These are phyloP conservation scores for Citrus maxima DNA, from an alignment of 345 rosid species.

Conservation along the genomic window DNA sequence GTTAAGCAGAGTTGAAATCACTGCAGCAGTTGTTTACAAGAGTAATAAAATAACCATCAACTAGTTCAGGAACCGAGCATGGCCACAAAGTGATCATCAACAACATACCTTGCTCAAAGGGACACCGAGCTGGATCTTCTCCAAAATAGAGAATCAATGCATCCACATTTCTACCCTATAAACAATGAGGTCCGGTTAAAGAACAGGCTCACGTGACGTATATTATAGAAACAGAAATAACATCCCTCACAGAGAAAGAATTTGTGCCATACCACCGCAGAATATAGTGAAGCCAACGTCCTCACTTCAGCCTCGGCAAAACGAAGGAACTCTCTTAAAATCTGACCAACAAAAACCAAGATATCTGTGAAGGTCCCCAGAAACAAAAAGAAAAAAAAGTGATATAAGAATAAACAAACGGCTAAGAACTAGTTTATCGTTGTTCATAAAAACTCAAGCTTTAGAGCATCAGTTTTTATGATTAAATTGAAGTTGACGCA, in stretches of 20 bases:
- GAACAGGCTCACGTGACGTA: background rate
- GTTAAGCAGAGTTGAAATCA: conserved; percentile 66
- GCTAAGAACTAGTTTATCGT: background rate
- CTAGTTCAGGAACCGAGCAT: background rate
- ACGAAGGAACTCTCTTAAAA: conserved; percentile 68
- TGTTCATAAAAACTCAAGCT: background rate
- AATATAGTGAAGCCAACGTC: conserved; percentile 73
- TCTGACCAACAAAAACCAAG: conserved; percentile 33
- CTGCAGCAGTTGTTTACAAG: conserved; percentile 34
- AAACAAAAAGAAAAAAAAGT: background rate
- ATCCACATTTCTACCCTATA: conserved; percentile 86
- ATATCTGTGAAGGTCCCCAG: background rate
- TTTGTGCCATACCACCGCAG: conserved; percentile 66
- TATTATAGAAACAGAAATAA: background rate
- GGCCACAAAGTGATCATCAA: background rate
- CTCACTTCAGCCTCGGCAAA: conserved; percentile 87
- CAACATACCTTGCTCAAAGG: conserved; percentile 82
- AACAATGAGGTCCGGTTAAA: conserved; percentile 2
- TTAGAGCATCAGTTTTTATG: background rate
- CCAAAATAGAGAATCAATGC: conserved; percentile 89
- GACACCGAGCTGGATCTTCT: conserved; percentile 91
- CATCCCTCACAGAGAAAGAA: background rate
- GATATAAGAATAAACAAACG: background rate
- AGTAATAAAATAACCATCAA: background rate
- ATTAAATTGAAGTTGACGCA: background rate